Evolutionary conservation across 805 yeast genomes (phyloP).

Genomic region (Saturnispora zaruensis): DNA sequence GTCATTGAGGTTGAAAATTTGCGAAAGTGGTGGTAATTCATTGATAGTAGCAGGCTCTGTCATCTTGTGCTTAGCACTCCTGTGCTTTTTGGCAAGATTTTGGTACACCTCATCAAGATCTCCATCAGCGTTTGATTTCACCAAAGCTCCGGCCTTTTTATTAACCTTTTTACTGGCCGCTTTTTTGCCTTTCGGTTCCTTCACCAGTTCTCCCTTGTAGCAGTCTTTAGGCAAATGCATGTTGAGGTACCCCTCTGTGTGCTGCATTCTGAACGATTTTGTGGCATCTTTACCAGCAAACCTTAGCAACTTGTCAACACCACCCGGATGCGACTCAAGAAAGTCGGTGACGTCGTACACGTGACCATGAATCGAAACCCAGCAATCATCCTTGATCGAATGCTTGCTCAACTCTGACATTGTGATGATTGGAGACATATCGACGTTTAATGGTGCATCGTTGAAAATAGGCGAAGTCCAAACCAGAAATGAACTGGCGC

Average conservation of each 20-base stretch:
- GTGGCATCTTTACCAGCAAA: slow-evolving; percentile 64
- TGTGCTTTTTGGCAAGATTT: slow-evolving; percentile 13
- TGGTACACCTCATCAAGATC: slow-evolving; percentile 14
- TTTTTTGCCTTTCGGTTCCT: slow-evolving; percentile 21
- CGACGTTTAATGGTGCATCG: slow-evolving; percentile 40
- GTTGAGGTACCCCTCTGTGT: slow-evolving; percentile 21
- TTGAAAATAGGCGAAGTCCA: slow-evolving; percentile 37
- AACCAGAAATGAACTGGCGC: neutral
- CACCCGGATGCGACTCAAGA: slow-evolving; percentile 87
- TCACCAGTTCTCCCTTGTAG: slow-evolving; percentile 31
- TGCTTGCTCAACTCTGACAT: slow-evolving; percentile 33
- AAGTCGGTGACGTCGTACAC: slow-evolving; percentile 87
- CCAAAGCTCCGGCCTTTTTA: slow-evolving; percentile 1
- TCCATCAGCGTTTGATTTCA: neutral
- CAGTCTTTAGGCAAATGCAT: slow-evolving; percentile 21
- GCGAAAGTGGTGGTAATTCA: slow-evolving; percentile 63
- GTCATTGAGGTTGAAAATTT: slow-evolving; percentile 67
- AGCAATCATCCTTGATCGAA: slow-evolving; percentile 53
- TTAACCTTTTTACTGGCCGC: slow-evolving; percentile 45
- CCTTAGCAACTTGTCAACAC: slow-evolving; percentile 63
- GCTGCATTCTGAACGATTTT: slow-evolving; percentile 23
- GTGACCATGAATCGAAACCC: slow-evolving; percentile 75
- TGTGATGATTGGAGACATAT: slow-evolving; percentile 9
- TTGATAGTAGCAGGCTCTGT: too few relatives aligned
- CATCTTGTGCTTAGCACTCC: slow-evolving; percentile 8